Evolutionary conservation across 495 filamentous ascomycete species (phyloP).

Genomic region (Penicillium flavigenum): DNA sequence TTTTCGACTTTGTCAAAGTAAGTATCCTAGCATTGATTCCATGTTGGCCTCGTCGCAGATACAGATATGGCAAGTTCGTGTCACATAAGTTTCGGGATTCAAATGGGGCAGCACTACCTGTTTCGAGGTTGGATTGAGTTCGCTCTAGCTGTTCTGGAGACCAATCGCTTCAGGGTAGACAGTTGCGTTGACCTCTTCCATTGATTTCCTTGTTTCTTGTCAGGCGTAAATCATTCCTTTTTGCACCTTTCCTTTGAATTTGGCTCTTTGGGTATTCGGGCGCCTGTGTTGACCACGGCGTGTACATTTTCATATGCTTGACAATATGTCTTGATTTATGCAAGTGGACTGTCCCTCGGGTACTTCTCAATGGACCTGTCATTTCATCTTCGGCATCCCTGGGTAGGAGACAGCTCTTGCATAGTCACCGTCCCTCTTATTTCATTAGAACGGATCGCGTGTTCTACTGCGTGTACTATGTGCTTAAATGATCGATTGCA

Average conservation of each 20-base stretch:
- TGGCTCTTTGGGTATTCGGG: not conserved
- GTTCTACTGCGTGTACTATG: not conserved
- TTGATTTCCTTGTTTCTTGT: conserved; percentile 5
- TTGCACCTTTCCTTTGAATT: conserved; percentile 8
- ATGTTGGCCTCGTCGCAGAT: conserved; percentile 30
- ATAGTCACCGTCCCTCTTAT: conserved; percentile 13
- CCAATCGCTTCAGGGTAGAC: conserved; percentile 12
- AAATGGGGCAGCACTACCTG: conserved; percentile 30
- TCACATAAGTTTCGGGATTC: conserved; percentile 26
- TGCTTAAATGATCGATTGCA: not conserved
- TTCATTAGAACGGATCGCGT: not conserved
- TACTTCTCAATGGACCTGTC: conserved; percentile 6
- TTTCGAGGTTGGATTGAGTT: conserved; percentile 41
- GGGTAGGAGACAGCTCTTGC: not conserved
- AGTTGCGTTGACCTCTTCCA: conserved; percentile 1
- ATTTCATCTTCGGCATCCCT: not conserved
- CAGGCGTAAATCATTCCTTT: conserved; percentile 1
- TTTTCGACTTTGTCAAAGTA: conserved; percentile 80
- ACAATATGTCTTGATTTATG: conserved; percentile 12
- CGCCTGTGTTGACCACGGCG: conserved; percentile 20
- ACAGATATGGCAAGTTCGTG: conserved; percentile 20
- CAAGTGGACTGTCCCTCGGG: conserved; percentile 5
- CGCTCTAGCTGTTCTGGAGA: conserved; percentile 32
- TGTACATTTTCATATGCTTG: conserved; percentile 19
- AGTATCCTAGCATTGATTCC: conserved; percentile 43